Conservation (phyloP, 495 filamentous ascomycete species). For the Oidiodendron maius region DNA sequence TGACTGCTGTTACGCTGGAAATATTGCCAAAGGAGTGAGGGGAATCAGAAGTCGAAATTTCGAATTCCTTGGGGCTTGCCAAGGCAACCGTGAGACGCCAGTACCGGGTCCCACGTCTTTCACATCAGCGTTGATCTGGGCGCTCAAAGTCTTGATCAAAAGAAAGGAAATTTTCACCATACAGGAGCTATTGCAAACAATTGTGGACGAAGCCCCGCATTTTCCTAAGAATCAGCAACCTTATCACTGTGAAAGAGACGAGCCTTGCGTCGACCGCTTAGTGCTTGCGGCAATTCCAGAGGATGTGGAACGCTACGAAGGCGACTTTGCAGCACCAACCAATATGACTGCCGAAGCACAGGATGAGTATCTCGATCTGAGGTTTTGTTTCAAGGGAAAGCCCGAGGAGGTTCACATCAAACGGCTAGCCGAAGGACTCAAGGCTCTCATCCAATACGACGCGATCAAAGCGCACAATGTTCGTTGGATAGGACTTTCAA, state of each 20-base stretch:
- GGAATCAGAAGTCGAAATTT: not conserved
- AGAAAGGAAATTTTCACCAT: not conserved
- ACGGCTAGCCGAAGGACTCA: not conserved
- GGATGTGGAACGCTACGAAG: not conserved
- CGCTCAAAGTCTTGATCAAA: conserved; percentile 3
- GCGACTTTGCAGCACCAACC: not conserved
- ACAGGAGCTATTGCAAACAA: not conserved
- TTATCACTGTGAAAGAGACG: not conserved
- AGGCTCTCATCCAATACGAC: not conserved
- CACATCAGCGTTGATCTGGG: conserved; percentile 14
- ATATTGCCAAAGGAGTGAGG: not conserved
- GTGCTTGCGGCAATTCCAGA: not conserved
- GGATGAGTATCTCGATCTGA: not conserved
- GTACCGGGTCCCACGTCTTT: conserved; percentile 6
- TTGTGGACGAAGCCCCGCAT: not conserved
- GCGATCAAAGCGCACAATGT: not conserved
- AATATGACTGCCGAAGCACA: not conserved
- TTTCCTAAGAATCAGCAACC: not conserved
- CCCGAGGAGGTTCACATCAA: not conserved
- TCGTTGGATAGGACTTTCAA: not conserved
- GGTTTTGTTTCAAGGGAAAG: not conserved
- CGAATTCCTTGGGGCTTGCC: conserved; percentile 8
- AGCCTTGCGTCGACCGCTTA: not conserved
- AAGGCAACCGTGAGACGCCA: not conserved
- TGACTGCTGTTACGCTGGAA: conserved; percentile 17